Base-by-base conservation (phyloP, 805 yeast genomes). In the Metschnikowia henanensis region DNA sequence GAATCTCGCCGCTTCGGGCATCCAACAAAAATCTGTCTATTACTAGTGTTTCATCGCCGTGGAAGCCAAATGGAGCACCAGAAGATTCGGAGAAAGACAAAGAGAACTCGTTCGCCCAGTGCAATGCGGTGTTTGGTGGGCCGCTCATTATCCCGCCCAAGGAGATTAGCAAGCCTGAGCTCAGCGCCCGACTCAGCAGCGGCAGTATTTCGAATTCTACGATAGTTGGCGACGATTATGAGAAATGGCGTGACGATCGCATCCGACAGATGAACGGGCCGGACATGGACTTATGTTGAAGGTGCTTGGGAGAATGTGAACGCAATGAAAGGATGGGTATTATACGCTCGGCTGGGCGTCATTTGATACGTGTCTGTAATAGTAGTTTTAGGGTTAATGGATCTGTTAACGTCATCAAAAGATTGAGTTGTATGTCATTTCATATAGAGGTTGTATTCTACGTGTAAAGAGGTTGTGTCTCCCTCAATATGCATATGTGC, bases 171-270 rank as follows among this genome's bases (percentile, higher is more conserved):
- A 6, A 19, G 10, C 29, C 26, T 20, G 32, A 38, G 13, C 40
- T 32, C 13, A 26, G 18, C 19, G 9, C 37, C n/a, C 18, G 45
- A 28, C 29, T 53, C 10, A 62, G 64, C 41, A 43, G 52, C 15
- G 49, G 47, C n/a, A 57, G 65, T 28, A 50, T 62, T 26, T 72
- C 70, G 29, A 65, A 62, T 33, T 68, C 74, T 2, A 66, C 73
- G 2, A 56, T 68, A 16, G 56, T 67, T 25, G 71, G 71, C 4
- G 74, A 67, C 31, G 75, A 71, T 25, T 71, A 68, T 48, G 62
- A 61, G 43, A 53, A 47, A 7, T 71, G 76, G 76, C 57, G 73
- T 37, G 62, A 62, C 18, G 73, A 68, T 43, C 55, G 60, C 37
- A 66, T 71, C 34, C 55, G 49, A 31, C 57, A 45, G 41, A 45